Percentiles rank a stretch among this genome's conserved stretches.
phyloP scores from a whole-genome alignment of 2,329 filamentous ascomycete genomes.

The Epichloe aotearoae region DNA sequence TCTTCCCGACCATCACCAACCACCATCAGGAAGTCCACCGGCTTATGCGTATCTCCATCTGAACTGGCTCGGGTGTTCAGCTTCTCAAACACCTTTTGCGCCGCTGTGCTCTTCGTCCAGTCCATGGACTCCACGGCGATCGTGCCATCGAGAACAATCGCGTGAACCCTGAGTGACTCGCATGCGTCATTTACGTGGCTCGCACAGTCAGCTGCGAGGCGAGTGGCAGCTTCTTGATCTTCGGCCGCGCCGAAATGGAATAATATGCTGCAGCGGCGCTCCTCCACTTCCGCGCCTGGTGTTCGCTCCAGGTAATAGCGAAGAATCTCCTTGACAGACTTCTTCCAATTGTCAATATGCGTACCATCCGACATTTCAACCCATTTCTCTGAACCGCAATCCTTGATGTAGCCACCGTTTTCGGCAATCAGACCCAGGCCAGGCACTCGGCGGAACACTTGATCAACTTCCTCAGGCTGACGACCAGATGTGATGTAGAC shows the following conservation, averaged over 20 bases:
- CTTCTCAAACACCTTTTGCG: constrained; percentile 56
- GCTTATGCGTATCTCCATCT: constrained; percentile 18
- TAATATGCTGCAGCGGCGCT: constrained; percentile 80
- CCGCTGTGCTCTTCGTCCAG: constrained; percentile 79
- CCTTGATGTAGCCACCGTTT: constrained; percentile 82
- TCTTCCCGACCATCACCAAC: constrained; percentile 87
- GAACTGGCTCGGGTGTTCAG: constrained; percentile 28
- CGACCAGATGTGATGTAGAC: constrained; percentile 92
- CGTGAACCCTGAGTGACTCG: constrained; percentile 69
- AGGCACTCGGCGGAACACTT: constrained; percentile 70
- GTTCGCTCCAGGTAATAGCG: constrained; percentile 84
- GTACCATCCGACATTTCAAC: constrained; percentile 60
- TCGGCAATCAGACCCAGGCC: constrained; percentile 84
- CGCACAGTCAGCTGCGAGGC: constrained; percentile 78
- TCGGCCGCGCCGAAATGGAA: constrained; percentile 82
- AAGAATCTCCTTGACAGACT: constrained; percentile 68
- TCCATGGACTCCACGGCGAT: constrained; percentile 75
- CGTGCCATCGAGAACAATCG: constrained; percentile 65
- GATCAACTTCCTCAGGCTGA: constrained; percentile 75
- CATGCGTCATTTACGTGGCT: constrained; percentile 94
- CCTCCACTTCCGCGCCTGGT: constrained; percentile 76
- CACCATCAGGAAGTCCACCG: constrained; percentile 76
- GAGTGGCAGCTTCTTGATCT: constrained; percentile 59
- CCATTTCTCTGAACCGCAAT: constrained; percentile 58
- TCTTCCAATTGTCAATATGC: constrained; percentile 66